Base-by-base conservation (phyloP, 768 basidiomycete genomes). In the Lyophyllum decastes region DNA sequence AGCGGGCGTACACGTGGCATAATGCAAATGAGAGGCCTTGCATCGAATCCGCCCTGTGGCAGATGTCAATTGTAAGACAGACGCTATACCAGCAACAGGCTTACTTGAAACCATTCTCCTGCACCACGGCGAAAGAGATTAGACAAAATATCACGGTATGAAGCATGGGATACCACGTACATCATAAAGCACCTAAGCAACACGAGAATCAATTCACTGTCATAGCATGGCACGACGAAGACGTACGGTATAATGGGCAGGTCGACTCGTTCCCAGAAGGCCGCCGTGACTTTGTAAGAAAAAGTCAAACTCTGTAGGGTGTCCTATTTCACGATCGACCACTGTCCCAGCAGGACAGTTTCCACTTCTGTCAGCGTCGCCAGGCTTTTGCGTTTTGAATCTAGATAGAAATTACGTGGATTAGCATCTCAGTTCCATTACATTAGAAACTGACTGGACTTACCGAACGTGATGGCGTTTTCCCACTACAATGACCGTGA, bases 281-380 rank as follows among this genome's bases (percentile, higher is more conserved):
- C 90, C 91, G 0, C 82, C 89, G 56, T 94, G 92, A 51, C 86
- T 88, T 64, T 86, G 86, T 3, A 94, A 76, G 63, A 89, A 92
- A 69, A 84, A 94, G 61, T 94, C 92, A 35, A 87, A 86, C 53
- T 90, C 88, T 0, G 82, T 80, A 0, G 90, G 89, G 63, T 89
- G 87, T 0, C 81, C 80, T 43, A 92, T 83, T 4, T 84, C 86
- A 1, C 76, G 76, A 64, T 94, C 92, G 22, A 92, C 81, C 14
- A 94, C 88, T 0, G 90, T 90, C 8, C 92, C 92, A 0, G 92
- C 89, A 1, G 80, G 82, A 62, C 85, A 87, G 64, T 94, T 94
- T 2, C 86, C 87, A 55, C 84, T 88, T 52, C 75, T 78, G 61
- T 93, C 91, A 0, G 75, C 82, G 9, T 87, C 81, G 7, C 63